A percentile compares a stretch with the other conserved stretches of the same genome.
phyloP scores from a whole-genome alignment of 208 protist genomes.

The Blastocrithidia nonstop region DNA sequence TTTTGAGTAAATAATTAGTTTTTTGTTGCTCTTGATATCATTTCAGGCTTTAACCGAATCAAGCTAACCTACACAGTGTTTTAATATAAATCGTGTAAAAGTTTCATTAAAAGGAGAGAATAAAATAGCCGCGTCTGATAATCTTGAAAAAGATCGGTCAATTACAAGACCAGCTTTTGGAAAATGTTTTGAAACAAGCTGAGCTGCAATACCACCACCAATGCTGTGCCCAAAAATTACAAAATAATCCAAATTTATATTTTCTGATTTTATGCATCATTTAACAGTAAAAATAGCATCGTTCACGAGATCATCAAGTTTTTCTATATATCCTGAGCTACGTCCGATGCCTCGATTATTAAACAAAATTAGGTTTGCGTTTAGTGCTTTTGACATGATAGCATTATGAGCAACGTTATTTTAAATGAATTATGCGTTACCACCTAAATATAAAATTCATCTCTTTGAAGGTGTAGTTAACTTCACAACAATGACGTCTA shows the following conservation, averaged over 20 bases:
- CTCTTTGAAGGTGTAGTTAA: conserved; percentile 13
- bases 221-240: conserved; percentile 76
- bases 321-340: conserved; percentile 38
- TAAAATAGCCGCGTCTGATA: conserved; percentile 42
- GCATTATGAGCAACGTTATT: conserved; percentile 15
- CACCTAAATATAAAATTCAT: conserved; percentile 69
- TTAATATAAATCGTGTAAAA: conserved; percentile 13
- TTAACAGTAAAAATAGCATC: conserved; percentile 31
- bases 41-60: conserved; percentile 22
- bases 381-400: conserved; percentile 13
- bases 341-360: conserved; percentile 62
- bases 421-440: conserved; percentile 71
- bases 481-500: conserved; percentile 34
- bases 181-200: conserved; percentile 16
- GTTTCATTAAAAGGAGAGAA: conserved; percentile 39
- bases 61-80: conserved; percentile 32
- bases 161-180: conserved; percentile 27
- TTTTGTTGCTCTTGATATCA: conserved; percentile 18
- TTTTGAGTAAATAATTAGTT: conserved; percentile 44
- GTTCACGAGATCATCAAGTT: conserved; percentile 34
- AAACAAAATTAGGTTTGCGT: conserved; percentile 58
- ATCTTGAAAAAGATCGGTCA: conserved; percentile 60
- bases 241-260: conserved; percentile 16
- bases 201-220: conserved; percentile 41
- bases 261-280: conserved; percentile 13